Evolutionary conservation across 1,284 basidiomycete genomes (phyloP), one percentile per base, ranked within the genome.

Genomic region (Ustilago esculenta): DNA sequence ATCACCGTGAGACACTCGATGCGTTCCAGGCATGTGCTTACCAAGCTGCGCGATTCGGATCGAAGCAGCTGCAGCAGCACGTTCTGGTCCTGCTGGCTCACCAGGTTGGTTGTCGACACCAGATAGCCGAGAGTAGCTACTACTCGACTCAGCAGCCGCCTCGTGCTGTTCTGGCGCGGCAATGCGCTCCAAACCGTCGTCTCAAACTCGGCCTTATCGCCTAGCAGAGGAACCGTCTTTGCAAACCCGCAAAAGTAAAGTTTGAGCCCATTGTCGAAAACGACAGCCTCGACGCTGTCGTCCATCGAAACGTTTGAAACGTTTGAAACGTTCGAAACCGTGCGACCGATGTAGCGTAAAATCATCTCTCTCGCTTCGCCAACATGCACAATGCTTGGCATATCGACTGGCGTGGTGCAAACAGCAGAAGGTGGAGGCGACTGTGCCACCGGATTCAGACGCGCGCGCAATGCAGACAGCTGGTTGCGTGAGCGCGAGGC

Each of bases 181-280:
- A 50, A 14, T 5, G 29, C 21, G 7, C 27, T 24, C 9, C 42
- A 17, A 2, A 43, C 21, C 8, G 40, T n/a, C 12, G 17, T n/a
- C n/a, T 42, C 21, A 17, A 51, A 51, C 23, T 51, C 49, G 17
- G 20, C 15, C 4, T 27, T 12, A 12, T 51, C 49, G 10, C 49
- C 49, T 4, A 51, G 49, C 40, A 51, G 12, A 9, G 49, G 49
- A 0, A 43, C 49, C 5, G 49, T 42, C 40, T 43, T 51, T 30
- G 37, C 49, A 18, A 51, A 51, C 3, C 49, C 40, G 17, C 21
- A 18, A n/a, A 51, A 51, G 40, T 43, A 51, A 6, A 51, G 49
- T 23, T 42, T 18, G 14, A 10, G 11, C 12, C 49, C 49, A 2
- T n/a, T 29, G 5, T 42, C 40, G 12, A 51, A 20, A 7, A 51